Conservation (phyloP, 352 stramenopile genomes). For the Globisporangium nunn region DNA sequence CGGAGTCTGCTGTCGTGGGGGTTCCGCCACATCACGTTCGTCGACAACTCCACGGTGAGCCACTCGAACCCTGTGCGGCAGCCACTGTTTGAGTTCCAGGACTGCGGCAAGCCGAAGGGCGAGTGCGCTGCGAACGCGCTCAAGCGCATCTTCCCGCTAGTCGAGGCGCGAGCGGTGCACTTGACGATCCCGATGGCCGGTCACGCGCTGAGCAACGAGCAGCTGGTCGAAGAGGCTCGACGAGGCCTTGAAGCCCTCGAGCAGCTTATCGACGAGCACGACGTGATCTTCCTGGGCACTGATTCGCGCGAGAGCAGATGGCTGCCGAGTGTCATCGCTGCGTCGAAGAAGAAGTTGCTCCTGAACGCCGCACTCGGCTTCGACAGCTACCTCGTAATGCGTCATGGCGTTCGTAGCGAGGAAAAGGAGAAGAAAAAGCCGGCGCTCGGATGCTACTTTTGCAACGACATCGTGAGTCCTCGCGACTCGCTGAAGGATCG, state of each 20-base stretch:
- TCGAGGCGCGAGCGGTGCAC: constrained; percentile 83
- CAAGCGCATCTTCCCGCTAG: constrained; percentile 89
- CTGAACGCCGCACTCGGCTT: constrained; percentile 86
- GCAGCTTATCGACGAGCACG: constrained; percentile 87
- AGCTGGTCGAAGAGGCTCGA: constrained; percentile 56
- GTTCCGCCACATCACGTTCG: constrained; percentile 95
- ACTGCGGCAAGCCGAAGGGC: constrained; percentile 94
- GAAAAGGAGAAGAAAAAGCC: constrained; percentile 6
- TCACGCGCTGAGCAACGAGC: constrained; percentile 74
- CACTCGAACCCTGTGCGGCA: constrained; percentile 98
- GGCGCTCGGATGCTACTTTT: constrained; percentile 98
- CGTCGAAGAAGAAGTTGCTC: constrained; percentile 88
- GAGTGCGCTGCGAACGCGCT: constrained; percentile 90
- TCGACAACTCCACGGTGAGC: constrained; percentile 96
- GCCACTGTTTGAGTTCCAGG: constrained; percentile 92
- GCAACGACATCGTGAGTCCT: constrained; percentile 97
- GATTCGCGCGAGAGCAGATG: constrained; percentile 98
- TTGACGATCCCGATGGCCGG: constrained; percentile 98
- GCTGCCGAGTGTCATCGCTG: constrained; percentile 95
- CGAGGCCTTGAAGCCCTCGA: constrained; percentile 78
- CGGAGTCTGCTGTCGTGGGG: constrained; percentile 95
- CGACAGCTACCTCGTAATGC: constrained; percentile 98
- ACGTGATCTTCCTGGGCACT: constrained; percentile 97
- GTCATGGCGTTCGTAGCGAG: constrained; percentile 76
- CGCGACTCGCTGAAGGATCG: constrained; percentile 95